Base-by-base conservation (phyloP, 164 flowering plant genomes). In the Houttuynia cordata region DNA sequence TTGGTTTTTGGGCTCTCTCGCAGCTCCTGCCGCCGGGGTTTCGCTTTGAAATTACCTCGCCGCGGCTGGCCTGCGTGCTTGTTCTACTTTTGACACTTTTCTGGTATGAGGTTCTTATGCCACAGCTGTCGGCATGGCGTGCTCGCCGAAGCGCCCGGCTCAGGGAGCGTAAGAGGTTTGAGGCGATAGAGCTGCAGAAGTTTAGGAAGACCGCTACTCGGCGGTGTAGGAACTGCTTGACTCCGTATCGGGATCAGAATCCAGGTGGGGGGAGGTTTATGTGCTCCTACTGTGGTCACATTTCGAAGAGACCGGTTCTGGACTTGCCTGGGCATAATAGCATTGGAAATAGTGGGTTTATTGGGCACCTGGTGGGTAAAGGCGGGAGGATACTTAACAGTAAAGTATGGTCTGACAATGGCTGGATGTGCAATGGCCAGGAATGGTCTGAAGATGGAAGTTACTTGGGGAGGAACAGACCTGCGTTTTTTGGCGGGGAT, bases 71-170 rank as follows among this genome's bases (percentile, higher is more conserved):
- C n/a, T 92, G 98, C 63, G 85, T 92, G 52, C 70, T 83, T 65
- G 96, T 92, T 63, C 83, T 92, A 8, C 64, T 92, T 74, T 85
- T 92, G 57, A 89, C 98, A 25, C 70, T 92, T 14, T 81, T 87
- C 67, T 92, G 98, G 98, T 92, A 92, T 63, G 98, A 92, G 82
- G 69, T 92, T 71, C 78, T 92, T 78, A 92, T 92, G 98, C 98
- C 98, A 0, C 87, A 84, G 81, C 72, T 92, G 49, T 92, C 96
- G 0, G 77, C 89, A 20, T 92, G 98, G 98, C 67, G 91, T 64
- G 81, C 74, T 15, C 73, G 87, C 10, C 78, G 96, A 67, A 89
- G 75, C 74, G 96, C 93, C 0, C 61, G 79, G 42, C 75, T 89
- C 51, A 78, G 85, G 72, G 96, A 87, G 75, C 83, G 78, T 67